Percentiles rank a stretch among this genome's conserved stretches.
These are phyloP conservation scores for Yamadazyma diddensiae DNA, from an alignment of 1,139 yeast genomes.

Conservation along the genomic window DNA sequence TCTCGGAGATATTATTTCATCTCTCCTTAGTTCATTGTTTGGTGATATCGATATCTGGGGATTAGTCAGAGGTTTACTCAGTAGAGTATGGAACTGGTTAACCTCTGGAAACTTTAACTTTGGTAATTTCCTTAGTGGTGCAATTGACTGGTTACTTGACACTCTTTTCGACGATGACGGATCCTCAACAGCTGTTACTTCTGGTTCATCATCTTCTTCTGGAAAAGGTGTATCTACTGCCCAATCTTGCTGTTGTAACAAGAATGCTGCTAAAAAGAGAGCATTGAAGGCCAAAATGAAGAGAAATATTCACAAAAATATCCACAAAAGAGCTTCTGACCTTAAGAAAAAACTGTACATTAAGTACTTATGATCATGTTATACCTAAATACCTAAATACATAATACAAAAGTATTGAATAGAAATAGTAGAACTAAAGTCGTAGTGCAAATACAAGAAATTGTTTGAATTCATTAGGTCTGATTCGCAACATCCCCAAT, in stretches of 20 bases:
- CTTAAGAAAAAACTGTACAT: conserved; percentile 15
- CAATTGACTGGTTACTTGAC: conserved; percentile 17
- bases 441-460: too few relatives aligned
- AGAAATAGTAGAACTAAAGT: too few relatives aligned
- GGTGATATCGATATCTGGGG: conserved; percentile 8
- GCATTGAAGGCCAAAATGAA: conserved; percentile 17
- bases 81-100: conserved; percentile 14
- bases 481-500: too few relatives aligned
- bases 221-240: conserved; percentile 8
- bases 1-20: conserved; percentile 1
- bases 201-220: conserved; percentile 8
- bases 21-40: conserved; percentile 7
- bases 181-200: conserved; percentile 14
- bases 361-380: conserved; percentile 14
- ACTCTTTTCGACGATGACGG: conserved; percentile 20
- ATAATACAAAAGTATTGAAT: conserved; percentile 11
- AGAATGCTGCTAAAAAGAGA: conserved; percentile 16
- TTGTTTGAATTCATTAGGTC: too few relatives aligned
- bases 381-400: conserved; percentile 11
- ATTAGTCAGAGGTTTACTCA: conserved; percentile 8
- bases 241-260: conserved; percentile 12
- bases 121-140: conserved; percentile 11
- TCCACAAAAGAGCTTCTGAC: conserved; percentile 17
- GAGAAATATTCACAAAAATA: conserved; percentile 18
- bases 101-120: conserved; percentile 13